Evolutionary conservation across 345 rosid species (phyloP).

Genomic region (Noccaea caerulescens): DNA sequence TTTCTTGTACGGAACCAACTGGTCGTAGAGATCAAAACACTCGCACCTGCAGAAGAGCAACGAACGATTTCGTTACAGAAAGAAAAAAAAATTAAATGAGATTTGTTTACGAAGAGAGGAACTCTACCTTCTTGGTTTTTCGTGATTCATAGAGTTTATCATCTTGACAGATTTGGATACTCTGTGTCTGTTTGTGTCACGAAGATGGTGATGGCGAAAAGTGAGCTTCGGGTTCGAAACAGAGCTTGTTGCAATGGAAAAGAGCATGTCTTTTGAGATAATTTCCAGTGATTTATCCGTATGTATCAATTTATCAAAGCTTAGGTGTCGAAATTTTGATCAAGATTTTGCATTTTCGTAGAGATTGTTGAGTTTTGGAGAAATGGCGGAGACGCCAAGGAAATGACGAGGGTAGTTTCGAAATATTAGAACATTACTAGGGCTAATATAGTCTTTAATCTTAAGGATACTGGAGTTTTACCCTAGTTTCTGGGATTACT

Average conservation of each 20-base stretch:
- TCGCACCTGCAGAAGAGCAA: slow-evolving; percentile 59
- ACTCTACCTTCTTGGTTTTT: slow-evolving; percentile 36
- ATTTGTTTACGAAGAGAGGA: not conserved
- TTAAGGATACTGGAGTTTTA: not conserved
- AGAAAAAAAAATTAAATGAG: not conserved
- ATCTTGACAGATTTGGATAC: slow-evolving; percentile 15
- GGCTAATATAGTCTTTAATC: not conserved
- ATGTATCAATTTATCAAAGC: not conserved
- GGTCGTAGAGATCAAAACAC: slow-evolving; percentile 63
- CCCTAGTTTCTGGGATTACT: slow-evolving; percentile 32
- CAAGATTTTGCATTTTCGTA: not conserved
- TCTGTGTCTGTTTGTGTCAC: slow-evolving; percentile 7
- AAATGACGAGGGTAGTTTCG: not conserved
- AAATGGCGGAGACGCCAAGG: slow-evolving; percentile 30
- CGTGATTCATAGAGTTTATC: slow-evolving; percentile 13
- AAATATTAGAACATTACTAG: not conserved
- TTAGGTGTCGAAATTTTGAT: not conserved
- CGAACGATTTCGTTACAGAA: slow-evolving; percentile 37
- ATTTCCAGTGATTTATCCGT: not conserved
- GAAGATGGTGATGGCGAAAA: slow-evolving; percentile 10
- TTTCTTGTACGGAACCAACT: slow-evolving; percentile 59
- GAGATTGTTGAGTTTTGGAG: not conserved
- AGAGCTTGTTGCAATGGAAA: slow-evolving; percentile 20
- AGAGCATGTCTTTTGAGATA: slow-evolving; percentile 15
- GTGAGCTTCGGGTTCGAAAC: not conserved